phyloP scores from a whole-genome alignment of 176 grass and related monocot genomes.

The barley (Hordeum vulgare) region DNA sequence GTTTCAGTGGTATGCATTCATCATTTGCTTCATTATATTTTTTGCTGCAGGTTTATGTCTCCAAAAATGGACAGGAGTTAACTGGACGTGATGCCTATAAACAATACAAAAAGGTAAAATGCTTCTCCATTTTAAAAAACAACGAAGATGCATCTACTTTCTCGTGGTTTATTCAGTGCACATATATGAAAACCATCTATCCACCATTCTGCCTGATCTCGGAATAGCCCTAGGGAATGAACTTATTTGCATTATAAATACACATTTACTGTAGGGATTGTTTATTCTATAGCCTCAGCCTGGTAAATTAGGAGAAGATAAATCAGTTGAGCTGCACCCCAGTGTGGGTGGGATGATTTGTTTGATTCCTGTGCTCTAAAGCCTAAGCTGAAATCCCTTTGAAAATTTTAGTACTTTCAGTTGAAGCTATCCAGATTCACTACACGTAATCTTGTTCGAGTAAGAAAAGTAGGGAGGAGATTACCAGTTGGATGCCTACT shows the following conservation, averaged over 20 bases:
- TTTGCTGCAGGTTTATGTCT: slow-evolving; percentile 68
- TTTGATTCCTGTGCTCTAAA: neutral
- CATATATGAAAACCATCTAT: neutral
- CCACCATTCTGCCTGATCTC: neutral
- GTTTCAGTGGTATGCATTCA: neutral
- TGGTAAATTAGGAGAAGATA: neutral
- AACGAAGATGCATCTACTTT: neutral
- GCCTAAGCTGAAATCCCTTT: neutral
- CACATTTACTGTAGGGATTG: neutral
- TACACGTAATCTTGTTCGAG: neutral
- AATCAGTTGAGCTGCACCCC: neutral
- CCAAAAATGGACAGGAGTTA: slow-evolving; percentile 73
- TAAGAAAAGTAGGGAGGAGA: neutral
- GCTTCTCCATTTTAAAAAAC: neutral
- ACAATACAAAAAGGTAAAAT: slow-evolving; percentile 64
- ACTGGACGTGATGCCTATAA: slow-evolving; percentile 58
- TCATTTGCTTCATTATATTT: slow-evolving; percentile 27
- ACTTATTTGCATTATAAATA: neutral
- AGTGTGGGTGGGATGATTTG: neutral
- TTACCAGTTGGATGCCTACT: neutral
- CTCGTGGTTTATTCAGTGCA: slow-evolving; percentile 7
- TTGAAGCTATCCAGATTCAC: neutral
- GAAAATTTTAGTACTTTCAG: neutral
- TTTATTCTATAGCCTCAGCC: neutral
- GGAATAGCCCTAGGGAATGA: neutral